Conservation (phyloP, 108 stramenopile genomes). For the Stephanodiscus triporus region DNA sequence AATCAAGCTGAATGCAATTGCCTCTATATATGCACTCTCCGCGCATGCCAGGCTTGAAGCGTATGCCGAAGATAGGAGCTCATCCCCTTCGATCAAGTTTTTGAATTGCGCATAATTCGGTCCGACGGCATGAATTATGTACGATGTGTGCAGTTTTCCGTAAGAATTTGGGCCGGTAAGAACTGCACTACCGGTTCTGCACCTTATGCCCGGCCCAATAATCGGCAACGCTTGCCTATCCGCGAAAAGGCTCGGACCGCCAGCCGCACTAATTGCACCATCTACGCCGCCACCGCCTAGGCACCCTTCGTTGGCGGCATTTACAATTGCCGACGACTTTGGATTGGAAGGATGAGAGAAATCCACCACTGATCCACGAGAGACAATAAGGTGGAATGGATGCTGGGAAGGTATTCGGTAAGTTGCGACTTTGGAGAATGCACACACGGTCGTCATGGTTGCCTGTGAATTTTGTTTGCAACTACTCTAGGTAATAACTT, state of each 20-base stretch:
- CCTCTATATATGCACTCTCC: constrained; percentile 49
- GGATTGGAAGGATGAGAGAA: constrained; percentile 39
- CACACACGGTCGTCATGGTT: neutral
- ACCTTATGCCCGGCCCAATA: constrained; percentile 49
- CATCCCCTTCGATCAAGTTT: constrained; percentile 37
- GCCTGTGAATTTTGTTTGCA: neutral
- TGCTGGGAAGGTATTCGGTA: neutral
- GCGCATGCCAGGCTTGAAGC: constrained; percentile 43
- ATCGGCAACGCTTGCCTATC: constrained; percentile 63
- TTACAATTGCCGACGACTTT: constrained; percentile 67
- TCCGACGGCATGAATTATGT: constrained; percentile 90
- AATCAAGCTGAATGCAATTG: constrained; percentile 72
- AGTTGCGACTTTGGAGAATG: neutral
- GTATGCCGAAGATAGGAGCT: constrained; percentile 62
- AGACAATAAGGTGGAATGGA: constrained; percentile 47
- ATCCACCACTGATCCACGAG: constrained; percentile 55
- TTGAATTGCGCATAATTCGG: constrained; percentile 62
- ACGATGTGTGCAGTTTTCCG: constrained; percentile 51
- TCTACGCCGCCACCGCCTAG: constrained; percentile 90
- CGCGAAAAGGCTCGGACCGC: constrained; percentile 55
- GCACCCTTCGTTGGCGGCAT: constrained; percentile 84
- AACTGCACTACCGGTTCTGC: constrained; percentile 68
- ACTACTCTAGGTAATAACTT: no score
- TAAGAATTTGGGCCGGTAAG: constrained; percentile 69
- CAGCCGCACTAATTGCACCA: constrained; percentile 79